A percentile compares a stretch with the other conserved stretches of the same genome.
Conservation (phyloP, 805 yeast genomes). For the Nakazawaea wickerhamii region DNA sequence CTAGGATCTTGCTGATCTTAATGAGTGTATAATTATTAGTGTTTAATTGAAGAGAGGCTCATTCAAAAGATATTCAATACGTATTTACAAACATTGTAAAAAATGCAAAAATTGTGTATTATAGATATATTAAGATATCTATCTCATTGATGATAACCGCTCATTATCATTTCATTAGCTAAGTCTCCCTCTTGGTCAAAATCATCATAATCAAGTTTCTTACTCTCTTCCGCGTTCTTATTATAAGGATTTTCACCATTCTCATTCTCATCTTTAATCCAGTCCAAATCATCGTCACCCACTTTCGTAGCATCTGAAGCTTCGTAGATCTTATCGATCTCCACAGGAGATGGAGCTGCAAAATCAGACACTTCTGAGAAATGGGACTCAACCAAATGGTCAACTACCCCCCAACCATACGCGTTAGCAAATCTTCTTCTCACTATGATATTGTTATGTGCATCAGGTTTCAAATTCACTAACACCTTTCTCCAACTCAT, state of each 20-base stretch:
- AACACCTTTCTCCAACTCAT: constrained; percentile 90
- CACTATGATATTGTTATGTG: constrained; percentile 90
- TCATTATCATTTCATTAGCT: constrained; percentile 10
- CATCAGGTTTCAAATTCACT: constrained; percentile 83
- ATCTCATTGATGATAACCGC: constrained; percentile 8
- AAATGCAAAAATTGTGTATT: too few relatives aligned
- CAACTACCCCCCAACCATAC: constrained; percentile 92
- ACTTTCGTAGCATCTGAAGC: not conserved
- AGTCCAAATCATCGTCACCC: constrained; percentile 9
- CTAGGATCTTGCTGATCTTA: not conserved
- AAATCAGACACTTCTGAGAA: constrained; percentile 30
- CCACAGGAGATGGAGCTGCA: constrained; percentile 14
- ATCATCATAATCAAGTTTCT: constrained; percentile 1
- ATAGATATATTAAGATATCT: too few relatives aligned
- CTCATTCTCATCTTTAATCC: constrained; percentile 12
- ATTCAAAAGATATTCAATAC: too few relatives aligned
- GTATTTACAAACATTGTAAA: too few relatives aligned
- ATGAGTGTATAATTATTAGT: not conserved
- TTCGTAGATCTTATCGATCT: constrained; percentile 11
- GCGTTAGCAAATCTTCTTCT: constrained; percentile 87
- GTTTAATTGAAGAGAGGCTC: too few relatives aligned
- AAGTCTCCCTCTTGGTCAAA: not conserved
- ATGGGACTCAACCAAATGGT: constrained; percentile 69
- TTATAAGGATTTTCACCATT: constrained; percentile 11
- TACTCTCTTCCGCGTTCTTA: constrained; percentile 4